phyloP scores from a whole-genome alignment of 257 asterid genomes.

The Mitragyna speciosa region DNA sequence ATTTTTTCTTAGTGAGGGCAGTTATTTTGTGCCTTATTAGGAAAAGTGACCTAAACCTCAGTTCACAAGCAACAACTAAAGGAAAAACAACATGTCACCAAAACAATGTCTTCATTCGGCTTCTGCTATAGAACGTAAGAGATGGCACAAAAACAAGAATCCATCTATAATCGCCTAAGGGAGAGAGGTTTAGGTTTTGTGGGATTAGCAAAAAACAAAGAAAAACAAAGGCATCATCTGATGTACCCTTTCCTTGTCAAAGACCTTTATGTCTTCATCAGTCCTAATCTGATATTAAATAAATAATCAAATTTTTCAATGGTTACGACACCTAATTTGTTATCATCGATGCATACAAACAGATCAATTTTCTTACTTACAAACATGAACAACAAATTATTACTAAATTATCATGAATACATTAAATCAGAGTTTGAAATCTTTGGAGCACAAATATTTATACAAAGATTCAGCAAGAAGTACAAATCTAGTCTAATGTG shows the following conservation, averaged over 20 bases:
- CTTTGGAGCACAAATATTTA: neutral
- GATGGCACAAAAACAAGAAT: constrained; percentile 24
- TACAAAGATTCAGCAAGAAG: neutral
- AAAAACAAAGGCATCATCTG: constrained; percentile 29
- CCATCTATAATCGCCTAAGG: constrained; percentile 13
- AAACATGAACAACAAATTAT: neutral
- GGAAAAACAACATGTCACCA: constrained; percentile 1
- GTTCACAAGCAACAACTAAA: neutral
- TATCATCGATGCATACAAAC: constrained; percentile 35
- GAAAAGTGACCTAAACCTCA: constrained; percentile 15
- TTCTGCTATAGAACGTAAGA: neutral
- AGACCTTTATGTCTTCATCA: constrained; percentile 47
- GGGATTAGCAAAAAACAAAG: neutral
- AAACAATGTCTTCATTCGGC: neutral
- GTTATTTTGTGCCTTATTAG: neutral
- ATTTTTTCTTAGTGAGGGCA: neutral
- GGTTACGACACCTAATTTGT: constrained; percentile 33
- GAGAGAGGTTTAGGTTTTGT: constrained; percentile 9
- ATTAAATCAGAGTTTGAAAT: neutral
- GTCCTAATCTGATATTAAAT: constrained; percentile 33
- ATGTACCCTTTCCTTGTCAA: constrained; percentile 29
- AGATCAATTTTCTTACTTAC: constrained; percentile 10
- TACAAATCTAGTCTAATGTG: neutral
- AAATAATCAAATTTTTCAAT: constrained; percentile 23
- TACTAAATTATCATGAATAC: neutral